Conservation (phyloP, 768 basidiomycete genomes). For the Mycena rosella region DNA sequence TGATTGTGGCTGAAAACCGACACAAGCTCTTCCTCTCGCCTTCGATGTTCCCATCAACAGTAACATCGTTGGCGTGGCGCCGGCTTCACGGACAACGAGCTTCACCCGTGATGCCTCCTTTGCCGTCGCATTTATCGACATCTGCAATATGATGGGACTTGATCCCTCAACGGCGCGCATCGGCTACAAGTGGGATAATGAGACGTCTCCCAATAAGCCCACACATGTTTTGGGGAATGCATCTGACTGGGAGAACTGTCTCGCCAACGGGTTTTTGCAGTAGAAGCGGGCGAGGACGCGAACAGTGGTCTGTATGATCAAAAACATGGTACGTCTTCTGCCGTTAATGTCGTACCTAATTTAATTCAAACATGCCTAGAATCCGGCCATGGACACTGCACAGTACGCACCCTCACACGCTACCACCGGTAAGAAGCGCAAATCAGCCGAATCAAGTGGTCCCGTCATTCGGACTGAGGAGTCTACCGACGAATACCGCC, state of each 20-base stretch:
- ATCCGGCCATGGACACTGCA: conserved; percentile 7
- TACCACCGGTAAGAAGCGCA: conserved; percentile 6
- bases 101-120: neutral
- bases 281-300: conserved; percentile 1
- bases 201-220: neutral
- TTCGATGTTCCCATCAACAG: conserved; percentile 23
- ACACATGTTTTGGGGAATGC: neutral
- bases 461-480: neutral
- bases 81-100: conserved; percentile 1
- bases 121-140: neutral
- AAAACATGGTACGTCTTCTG: conserved; percentile 17
- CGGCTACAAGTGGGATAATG: conserved; percentile 28
- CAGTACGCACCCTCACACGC: neutral
- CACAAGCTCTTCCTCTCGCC: no score
- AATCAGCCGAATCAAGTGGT: neutral
- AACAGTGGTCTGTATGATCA: conserved; percentile 9
- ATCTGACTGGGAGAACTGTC: conserved; percentile 2
- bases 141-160: conserved; percentile 13
- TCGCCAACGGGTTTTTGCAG: neutral
- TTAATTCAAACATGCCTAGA: neutral
- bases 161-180: neutral
- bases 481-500: conserved; percentile 13
- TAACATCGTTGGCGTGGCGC: conserved; percentile 12
- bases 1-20: no score
- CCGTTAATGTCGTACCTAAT: neutral